phyloP scores from a whole-genome alignment of 176 grass and related monocot genomes.

The Poa annua region DNA sequence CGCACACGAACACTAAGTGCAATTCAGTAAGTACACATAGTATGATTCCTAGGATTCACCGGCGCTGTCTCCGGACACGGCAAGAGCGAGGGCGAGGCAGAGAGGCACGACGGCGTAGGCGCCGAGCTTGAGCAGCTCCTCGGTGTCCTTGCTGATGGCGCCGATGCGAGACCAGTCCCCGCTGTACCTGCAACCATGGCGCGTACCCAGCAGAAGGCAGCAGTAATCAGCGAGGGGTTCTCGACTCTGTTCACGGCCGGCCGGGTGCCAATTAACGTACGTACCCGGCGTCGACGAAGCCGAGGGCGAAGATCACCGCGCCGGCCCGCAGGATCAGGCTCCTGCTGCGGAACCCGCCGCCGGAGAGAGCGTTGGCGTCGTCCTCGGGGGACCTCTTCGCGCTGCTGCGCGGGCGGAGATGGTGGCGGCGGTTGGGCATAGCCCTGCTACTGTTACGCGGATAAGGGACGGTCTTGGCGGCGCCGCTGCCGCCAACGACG shows the following conservation, averaged over 20 bases:
- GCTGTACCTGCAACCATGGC: conserved; percentile 60
- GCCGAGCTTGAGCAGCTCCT: conserved; percentile 69
- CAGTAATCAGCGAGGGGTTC: background rate
- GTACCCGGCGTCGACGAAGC: conserved; percentile 87
- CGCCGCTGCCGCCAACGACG: background rate
- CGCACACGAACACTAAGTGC: background rate
- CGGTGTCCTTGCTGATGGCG: conserved; percentile 76
- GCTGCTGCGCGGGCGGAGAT: conserved; percentile 3
- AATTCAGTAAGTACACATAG: background rate
- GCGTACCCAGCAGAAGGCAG: too few relatives aligned
- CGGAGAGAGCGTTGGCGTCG: background rate
- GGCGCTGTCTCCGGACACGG: conserved; percentile 39
- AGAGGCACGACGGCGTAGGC: conserved; percentile 73
- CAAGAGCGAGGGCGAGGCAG: conserved; percentile 55
- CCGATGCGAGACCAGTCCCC: conserved; percentile 91
- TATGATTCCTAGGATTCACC: conserved; percentile 4
- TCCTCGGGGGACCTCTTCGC: conserved; percentile 14
- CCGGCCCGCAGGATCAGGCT: conserved; percentile 49
- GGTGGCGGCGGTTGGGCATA: background rate
- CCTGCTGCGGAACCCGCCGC: conserved; percentile 40
- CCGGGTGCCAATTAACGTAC: background rate
- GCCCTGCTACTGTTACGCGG: too few relatives aligned
- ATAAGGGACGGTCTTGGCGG: background rate
- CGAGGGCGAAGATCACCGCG: conserved; percentile 69
- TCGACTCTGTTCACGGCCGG: background rate